phyloP scores from a whole-genome alignment of 2,329 filamentous ascomycete species.

The Didymella segeticola region DNA sequence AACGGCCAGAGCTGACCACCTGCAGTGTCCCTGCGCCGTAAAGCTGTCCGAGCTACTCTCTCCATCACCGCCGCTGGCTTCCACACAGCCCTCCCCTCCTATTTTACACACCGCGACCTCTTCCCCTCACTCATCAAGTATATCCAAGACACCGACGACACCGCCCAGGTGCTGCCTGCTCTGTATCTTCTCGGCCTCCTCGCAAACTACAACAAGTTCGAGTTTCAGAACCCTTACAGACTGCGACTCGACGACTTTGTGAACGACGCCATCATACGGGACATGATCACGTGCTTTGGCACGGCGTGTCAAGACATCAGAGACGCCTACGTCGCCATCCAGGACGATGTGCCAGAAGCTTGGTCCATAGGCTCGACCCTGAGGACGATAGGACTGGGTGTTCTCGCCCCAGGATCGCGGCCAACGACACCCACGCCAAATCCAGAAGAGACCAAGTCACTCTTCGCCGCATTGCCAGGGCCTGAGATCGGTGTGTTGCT shows the following conservation, averaged over 20 bases:
- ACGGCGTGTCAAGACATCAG: slow-evolving; percentile 72
- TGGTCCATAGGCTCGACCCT: slow-evolving; percentile 86
- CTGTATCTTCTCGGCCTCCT: slow-evolving; percentile 85
- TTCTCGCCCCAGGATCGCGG: slow-evolving; percentile 72
- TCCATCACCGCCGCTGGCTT: slow-evolving; percentile 92
- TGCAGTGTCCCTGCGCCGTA: slow-evolving; percentile 74
- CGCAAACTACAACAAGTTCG: slow-evolving; percentile 99
- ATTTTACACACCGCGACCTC: slow-evolving; percentile 91
- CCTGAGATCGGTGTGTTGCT: slow-evolving; percentile 81
- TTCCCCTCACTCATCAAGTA: slow-evolving; percentile 97
- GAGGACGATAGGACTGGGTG: slow-evolving; percentile 82
- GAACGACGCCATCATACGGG: slow-evolving; percentile 85
- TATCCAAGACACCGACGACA: slow-evolving; percentile 76
- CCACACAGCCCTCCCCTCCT: slow-evolving; percentile 90
- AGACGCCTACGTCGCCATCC: slow-evolving; percentile 80
- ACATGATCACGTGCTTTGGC: slow-evolving; percentile 79
- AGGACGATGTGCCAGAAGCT: slow-evolving; percentile 87
- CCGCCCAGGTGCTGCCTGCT: slow-evolving; percentile 69
- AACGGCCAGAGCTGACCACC: slow-evolving; percentile 3
- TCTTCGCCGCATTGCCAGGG: slow-evolving; percentile 82
- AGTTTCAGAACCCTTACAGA: slow-evolving; percentile 96
- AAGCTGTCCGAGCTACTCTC: slow-evolving; percentile 81
- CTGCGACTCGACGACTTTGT: slow-evolving; percentile 93
- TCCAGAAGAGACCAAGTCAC: slow-evolving; percentile 79
- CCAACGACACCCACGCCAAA: slow-evolving; percentile 67